These are phyloP conservation scores for Microthyrium microscopicum DNA, from an alignment of 2,329 filamentous ascomycete species.

Conservation along the genomic window DNA sequence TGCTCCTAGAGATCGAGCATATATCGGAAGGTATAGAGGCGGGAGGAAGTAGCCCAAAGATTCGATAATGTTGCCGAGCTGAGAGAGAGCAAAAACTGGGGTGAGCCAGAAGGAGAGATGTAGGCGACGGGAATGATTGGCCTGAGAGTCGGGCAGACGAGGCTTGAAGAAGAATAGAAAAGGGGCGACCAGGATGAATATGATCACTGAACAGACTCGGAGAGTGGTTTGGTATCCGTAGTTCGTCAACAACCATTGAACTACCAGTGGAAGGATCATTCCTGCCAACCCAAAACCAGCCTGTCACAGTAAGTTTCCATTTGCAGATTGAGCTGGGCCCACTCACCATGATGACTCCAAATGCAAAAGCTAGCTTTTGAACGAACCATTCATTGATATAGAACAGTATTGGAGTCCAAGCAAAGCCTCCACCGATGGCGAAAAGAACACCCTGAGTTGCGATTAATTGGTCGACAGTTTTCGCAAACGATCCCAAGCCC, in stretches of 20 bases:
- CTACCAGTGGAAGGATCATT: conserved; percentile 3
- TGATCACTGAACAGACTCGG: conserved; percentile 24
- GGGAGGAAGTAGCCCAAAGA: conserved; percentile 28
- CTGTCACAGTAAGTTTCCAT: no score
- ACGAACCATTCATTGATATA: conserved; percentile 39
- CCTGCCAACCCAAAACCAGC: conserved; percentile 6
- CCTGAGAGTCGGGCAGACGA: conserved; percentile 24
- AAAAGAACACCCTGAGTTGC: conserved; percentile 25
- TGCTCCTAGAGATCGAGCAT: neutral
- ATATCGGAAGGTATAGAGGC: conserved; percentile 21
- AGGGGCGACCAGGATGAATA: conserved; percentile 21
- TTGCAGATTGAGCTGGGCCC: conserved; percentile 6
- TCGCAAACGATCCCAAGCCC: conserved; percentile 20
- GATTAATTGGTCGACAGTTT: conserved; percentile 20
- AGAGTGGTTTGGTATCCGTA: conserved; percentile 25
- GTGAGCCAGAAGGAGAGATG: conserved; percentile 7
- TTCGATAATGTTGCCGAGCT: conserved; percentile 24
- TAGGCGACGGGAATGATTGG: conserved; percentile 16
- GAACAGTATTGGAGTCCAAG: conserved; percentile 33
- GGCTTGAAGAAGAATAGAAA: conserved; percentile 27
- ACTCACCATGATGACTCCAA: conserved; percentile 28
- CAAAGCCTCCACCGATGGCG: conserved; percentile 29
- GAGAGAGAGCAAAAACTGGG: conserved; percentile 15
- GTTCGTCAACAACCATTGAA: conserved; percentile 1
- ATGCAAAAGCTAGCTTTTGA: conserved; percentile 32